These are phyloP conservation scores for Abortiporus biennis DNA, from an alignment of 1,284 basidiomycete species.

Conservation along the genomic window DNA sequence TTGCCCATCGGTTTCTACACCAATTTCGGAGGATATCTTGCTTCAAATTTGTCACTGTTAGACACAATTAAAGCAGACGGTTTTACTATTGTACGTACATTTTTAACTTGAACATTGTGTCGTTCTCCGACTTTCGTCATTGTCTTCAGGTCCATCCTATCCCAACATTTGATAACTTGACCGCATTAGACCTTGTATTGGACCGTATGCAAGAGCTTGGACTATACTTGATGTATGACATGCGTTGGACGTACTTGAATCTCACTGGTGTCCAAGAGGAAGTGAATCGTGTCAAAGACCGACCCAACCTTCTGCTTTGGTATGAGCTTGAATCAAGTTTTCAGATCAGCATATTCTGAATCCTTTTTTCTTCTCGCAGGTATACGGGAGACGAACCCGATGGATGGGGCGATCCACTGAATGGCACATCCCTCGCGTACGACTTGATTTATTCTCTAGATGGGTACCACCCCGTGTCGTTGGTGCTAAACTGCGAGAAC, in stretches of 20 bases:
- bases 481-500: constrained; percentile 71
- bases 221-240: constrained; percentile 65
- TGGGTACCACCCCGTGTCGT: constrained; percentile 69
- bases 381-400: constrained; percentile 77
- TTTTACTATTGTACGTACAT: constrained; percentile 21
- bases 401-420: constrained; percentile 58
- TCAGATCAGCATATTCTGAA: not conserved
- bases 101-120: constrained; percentile 18
- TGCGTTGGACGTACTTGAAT: constrained; percentile 64
- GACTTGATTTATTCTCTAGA: constrained; percentile 65
- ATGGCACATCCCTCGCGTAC: constrained; percentile 50
- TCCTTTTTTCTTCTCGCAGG: constrained; percentile 4
- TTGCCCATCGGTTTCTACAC: constrained; percentile 76
- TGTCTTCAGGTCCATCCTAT: constrained; percentile 52
- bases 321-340: not conserved
- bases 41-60: constrained; percentile 46
- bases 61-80: constrained; percentile 56
- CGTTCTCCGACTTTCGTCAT: not conserved
- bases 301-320: constrained; percentile 67
- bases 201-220: constrained; percentile 69
- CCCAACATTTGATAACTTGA: constrained; percentile 55
- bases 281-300: constrained; percentile 59
- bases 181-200: constrained; percentile 48
- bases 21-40: constrained; percentile 53
- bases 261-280: constrained; percentile 54